A percentile compares a stretch with the other conserved stretches of the same genome.
These are phyloP conservation scores for Kodamaea laetipori DNA, from an alignment of 805 yeast species.

Conservation along the genomic window DNA sequence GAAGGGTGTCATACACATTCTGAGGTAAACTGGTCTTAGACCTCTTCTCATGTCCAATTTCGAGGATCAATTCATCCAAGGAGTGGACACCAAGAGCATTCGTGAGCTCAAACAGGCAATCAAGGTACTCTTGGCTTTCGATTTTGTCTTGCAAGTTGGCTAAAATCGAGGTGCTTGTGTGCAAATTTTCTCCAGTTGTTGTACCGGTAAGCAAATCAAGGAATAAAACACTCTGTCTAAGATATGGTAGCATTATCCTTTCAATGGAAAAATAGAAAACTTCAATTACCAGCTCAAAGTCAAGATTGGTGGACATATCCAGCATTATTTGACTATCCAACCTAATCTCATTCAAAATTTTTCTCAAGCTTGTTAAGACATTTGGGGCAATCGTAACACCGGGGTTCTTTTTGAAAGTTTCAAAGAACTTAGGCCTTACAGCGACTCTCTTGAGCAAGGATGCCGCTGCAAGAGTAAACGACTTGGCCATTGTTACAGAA, in stretches of 20 bases:
- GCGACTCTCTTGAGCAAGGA: slow-evolving; percentile 1
- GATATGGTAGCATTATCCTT: slow-evolving; percentile 31
- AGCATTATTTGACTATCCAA: not conserved
- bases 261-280: slow-evolving; percentile 18
- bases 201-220: slow-evolving; percentile 35
- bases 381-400: slow-evolving; percentile 7
- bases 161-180: slow-evolving; percentile 18
- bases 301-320: not conserved
- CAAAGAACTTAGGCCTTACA: not conserved
- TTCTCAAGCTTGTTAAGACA: slow-evolving; percentile 1
- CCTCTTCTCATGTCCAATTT: not conserved
- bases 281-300: not conserved
- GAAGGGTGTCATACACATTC: not conserved
- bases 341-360: slow-evolving; percentile 1
- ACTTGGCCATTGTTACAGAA: slow-evolving; percentile 32
- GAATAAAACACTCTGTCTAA: slow-evolving; percentile 38
- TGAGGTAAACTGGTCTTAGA: slow-evolving; percentile 1
- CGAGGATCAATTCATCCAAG: slow-evolving; percentile 21
- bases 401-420: slow-evolving; percentile 7
- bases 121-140: slow-evolving; percentile 19
- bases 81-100: slow-evolving; percentile 27
- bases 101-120: slow-evolving; percentile 28
- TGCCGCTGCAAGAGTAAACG: slow-evolving; percentile 20
- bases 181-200: slow-evolving; percentile 27
- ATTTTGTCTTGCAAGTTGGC: slow-evolving; percentile 20